These are phyloP conservation scores for Senecio squalidus DNA, from an alignment of 140 eudicot genomes.

Conservation along the genomic window DNA sequence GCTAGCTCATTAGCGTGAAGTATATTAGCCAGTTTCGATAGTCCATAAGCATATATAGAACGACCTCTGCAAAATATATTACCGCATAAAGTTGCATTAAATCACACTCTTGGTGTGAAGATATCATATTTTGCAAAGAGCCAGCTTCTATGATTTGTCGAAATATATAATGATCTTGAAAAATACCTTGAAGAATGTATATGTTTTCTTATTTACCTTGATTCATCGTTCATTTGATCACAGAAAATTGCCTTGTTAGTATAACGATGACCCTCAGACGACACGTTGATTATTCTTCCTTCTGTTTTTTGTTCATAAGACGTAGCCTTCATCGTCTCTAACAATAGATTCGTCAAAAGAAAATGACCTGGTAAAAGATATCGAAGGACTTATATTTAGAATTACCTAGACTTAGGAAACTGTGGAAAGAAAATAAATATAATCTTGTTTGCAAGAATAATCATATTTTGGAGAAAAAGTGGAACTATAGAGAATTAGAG, in stretches of 20 bases:
- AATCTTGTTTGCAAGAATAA: too few relatives aligned
- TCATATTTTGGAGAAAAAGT: background rate
- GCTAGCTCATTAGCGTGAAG: conserved; percentile 84
- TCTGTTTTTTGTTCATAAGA: conserved; percentile 47
- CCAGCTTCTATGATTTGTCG: too few relatives aligned
- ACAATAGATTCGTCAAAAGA: conserved; percentile 65
- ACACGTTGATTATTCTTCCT: conserved; percentile 68
- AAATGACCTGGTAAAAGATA: conserved; percentile 56
- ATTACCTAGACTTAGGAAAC: too few relatives aligned
- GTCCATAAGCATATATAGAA: conserved; percentile 57
- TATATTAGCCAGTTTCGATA: conserved; percentile 76
- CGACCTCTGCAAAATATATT: conserved; percentile 39
- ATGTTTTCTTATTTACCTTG: conserved; percentile 32
- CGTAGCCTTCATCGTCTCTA: conserved; percentile 77
- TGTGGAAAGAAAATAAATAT: too few relatives aligned
- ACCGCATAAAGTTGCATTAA: background rate
- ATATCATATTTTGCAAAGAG: background rate
- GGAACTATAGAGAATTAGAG: background rate
- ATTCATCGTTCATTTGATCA: conserved; percentile 63
- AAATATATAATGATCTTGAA: too few relatives aligned
- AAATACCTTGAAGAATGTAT: background rate
- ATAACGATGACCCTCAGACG: conserved; percentile 54
- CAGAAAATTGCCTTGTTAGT: conserved; percentile 50
- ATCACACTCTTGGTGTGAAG: background rate
- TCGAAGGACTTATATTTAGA: background rate